Evolutionary conservation across 78 protist genomes (phyloP).

Genomic region (Dictyostelium brefeldianum): DNA sequence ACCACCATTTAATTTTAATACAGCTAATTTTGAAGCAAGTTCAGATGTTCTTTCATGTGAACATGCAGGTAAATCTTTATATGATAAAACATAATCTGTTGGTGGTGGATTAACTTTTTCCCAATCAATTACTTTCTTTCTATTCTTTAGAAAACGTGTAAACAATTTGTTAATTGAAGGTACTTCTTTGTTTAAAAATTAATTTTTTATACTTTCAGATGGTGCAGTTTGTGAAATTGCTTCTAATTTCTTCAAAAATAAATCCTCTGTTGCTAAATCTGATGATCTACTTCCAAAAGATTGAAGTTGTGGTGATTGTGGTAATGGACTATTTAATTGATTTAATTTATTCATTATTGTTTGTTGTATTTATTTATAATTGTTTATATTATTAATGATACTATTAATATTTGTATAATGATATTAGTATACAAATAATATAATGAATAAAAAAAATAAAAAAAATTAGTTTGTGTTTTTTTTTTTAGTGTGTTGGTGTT

Average conservation of each 20-base stretch:
- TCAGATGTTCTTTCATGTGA: constrained; percentile 50
- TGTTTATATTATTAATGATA: too few relatives aligned
- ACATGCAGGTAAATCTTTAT: constrained; percentile 43
- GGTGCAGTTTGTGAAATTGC: constrained; percentile 51
- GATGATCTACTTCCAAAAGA: constrained; percentile 69
- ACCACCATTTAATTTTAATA: constrained; percentile 99
- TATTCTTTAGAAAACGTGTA: constrained; percentile 75
- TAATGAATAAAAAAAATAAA: too few relatives aligned
- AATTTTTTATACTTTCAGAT: constrained; percentile 40
- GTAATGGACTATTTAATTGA: constrained; percentile 55
- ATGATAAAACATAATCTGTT: constrained; percentile 61
- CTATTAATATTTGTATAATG: too few relatives aligned
- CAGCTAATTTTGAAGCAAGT: constrained; percentile 87
- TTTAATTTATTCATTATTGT: too few relatives aligned
- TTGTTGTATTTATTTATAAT: too few relatives aligned
- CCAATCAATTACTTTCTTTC: constrained; percentile 83
- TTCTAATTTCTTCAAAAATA: constrained; percentile 42
- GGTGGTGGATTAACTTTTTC: constrained; percentile 84
- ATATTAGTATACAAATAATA: too few relatives aligned
- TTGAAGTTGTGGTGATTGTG: constrained; percentile 79
- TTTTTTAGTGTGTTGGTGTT: too few relatives aligned
- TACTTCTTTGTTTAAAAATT: constrained; percentile 63
- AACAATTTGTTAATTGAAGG: constrained; percentile 70
- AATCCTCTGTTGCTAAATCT: constrained; percentile 57
- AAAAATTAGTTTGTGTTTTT: too few relatives aligned